Conservation (phyloP, 73 alveolate genomes). For the Tetrahymena thermophila region DNA sequence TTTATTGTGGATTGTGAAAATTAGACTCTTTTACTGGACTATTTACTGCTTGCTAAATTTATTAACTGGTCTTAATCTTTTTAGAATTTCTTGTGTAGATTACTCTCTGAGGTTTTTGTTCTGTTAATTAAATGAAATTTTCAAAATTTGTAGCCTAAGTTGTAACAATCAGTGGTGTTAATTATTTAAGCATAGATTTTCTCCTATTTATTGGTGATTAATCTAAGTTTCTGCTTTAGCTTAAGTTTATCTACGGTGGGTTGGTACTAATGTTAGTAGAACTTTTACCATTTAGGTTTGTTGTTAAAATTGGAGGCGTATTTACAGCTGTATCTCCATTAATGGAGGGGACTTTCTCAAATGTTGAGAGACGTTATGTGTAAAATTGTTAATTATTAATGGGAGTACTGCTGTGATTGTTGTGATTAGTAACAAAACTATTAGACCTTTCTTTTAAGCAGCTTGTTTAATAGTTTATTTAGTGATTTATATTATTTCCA, state of each 20-base stretch:
- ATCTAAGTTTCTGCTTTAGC: not conserved
- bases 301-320: not conserved
- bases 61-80: not conserved
- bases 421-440: not conserved
- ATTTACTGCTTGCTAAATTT: not conserved
- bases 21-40: not conserved
- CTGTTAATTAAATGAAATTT: not conserved
- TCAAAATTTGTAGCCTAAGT: not conserved
- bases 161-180: not conserved
- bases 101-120: not conserved
- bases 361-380: not conserved
- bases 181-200: not conserved
- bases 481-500: not conserved
- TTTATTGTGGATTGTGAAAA: not conserved
- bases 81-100: not conserved
- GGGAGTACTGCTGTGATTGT: not conserved
- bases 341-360: not conserved
- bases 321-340: not conserved
- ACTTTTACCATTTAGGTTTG: not conserved
- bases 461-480: not conserved
- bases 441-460: not conserved
- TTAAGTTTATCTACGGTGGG: not conserved
- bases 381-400: not conserved
- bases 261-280: not conserved
- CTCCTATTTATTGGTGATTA: not conserved